These are phyloP conservation scores for Syncephalastrum sp. DNA, from an alignment of 371 early-diverging fungal genomes.

Conservation along the genomic window DNA sequence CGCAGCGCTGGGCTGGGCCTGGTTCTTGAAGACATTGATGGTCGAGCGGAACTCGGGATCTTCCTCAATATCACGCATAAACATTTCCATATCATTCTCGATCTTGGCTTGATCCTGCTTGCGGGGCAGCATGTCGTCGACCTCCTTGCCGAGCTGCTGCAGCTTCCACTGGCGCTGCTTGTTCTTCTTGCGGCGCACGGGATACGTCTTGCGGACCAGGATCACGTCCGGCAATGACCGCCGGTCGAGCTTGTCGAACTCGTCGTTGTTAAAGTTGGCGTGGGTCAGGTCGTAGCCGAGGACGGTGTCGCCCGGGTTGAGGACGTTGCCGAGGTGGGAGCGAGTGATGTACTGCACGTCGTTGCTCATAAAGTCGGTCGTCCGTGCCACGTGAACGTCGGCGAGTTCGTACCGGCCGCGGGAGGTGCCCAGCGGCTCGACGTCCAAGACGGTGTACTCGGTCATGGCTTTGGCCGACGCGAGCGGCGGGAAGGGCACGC, in stretches of 20 bases:
- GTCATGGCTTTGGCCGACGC: conserved; percentile 73
- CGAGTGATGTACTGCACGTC: conserved; percentile 85
- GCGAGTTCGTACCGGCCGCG: conserved; percentile 76
- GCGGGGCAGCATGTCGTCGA: conserved; percentile 76
- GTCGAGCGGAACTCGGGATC: conserved; percentile 92
- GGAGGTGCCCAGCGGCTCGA: conserved; percentile 77
- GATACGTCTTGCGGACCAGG: conserved; percentile 90
- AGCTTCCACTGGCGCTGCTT: conserved; percentile 90
- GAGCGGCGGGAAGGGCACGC: conserved; percentile 76
- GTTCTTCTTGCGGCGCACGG: conserved; percentile 83
- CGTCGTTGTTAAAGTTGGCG: conserved; percentile 89
- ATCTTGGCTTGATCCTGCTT: conserved; percentile 73
- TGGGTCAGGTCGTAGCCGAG: conserved; percentile 89
- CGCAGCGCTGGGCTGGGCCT: conserved; percentile 20
- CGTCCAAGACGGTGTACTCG: conserved; percentile 94
- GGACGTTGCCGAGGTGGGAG: conserved; percentile 90
- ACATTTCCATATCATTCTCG: conserved; percentile 83
- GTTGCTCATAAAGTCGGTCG: conserved; percentile 82
- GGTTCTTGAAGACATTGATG: conserved; percentile 86
- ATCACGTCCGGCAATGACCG: conserved; percentile 82
- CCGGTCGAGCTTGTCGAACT: conserved; percentile 68
- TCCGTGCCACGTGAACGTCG: conserved; percentile 76
- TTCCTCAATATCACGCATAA: conserved; percentile 95
- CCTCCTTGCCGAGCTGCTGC: conserved; percentile 84
- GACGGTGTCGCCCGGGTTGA: conserved; percentile 90